Evolutionary conservation across 345 rosid species (phyloP), one percentile per base, ranked within the genome.

Genomic region (Eucalyptus curtisii): DNA sequence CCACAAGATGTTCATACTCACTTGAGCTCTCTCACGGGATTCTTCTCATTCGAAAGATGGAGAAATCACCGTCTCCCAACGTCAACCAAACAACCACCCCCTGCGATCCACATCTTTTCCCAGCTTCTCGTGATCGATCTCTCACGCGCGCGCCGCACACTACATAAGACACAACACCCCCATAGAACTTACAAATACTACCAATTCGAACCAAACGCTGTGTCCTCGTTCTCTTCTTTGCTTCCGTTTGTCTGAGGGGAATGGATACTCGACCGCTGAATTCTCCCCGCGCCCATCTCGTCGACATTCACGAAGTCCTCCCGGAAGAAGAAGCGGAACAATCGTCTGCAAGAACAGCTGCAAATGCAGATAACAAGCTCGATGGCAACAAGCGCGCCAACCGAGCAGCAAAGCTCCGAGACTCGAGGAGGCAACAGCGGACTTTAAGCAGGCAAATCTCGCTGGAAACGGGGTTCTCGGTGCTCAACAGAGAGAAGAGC

Each of bases 401-500:
- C 76, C 94, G 93, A 89, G 91, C 90, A 33, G 31, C 90, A 49
- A 90, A 87, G 90, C 87, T 89, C 87, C 91, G 90, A 91, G 97
- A 94, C 37, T 85, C 90, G 44, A 95, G 89, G 91, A 92, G 94
- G 52, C 89, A 92, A 11, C 92, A 90, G 64, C 90, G 91, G 89
- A 88, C 94, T 91, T 92, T 97, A 85, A 90, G 95, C 91, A 90
- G 97, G 92, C 99, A 96, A 66, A 96, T 97, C 47, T 97, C 99
- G 1, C 88, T 97, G 6, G 99, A 96, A 92, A 96, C 99, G 1
- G 99, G 99, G 1, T 97, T 97, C 90, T 93, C 97, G 15, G 99
- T 90, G 13, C 92, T 97, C 31, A 91, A 90, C 52, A 91, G 92
- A 87, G 95, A 95, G 86, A 91, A 95, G 27, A 90, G 89, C 88